Conservation (phyloP, 805 yeast genomes). For the Candida stauntonica region DNA sequence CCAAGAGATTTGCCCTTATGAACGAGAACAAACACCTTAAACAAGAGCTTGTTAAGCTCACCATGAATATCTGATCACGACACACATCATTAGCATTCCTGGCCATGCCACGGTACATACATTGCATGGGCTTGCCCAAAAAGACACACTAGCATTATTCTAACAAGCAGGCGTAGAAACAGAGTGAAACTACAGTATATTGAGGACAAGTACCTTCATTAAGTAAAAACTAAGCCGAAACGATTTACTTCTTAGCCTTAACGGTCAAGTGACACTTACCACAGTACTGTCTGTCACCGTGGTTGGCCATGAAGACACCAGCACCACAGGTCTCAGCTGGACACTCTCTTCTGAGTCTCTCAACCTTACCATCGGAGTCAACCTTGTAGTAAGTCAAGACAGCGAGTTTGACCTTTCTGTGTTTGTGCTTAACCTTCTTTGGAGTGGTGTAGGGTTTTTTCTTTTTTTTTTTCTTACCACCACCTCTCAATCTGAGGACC, state of each 20-base stretch:
- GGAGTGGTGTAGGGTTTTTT: conserved; percentile 99
- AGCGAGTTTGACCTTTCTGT: conserved; percentile 98
- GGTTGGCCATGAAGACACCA: conserved; percentile 99
- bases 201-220: neutral
- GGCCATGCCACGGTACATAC: too few relatives aligned
- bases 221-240: neutral
- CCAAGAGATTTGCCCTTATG: conserved; percentile 32
- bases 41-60: conserved; percentile 22
- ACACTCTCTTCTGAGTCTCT: conserved; percentile 98
- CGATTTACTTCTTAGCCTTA: conserved; percentile 40
- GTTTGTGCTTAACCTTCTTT: conserved; percentile 99
- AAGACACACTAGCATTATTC: too few relatives aligned
- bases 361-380: conserved; percentile 96
- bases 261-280: conserved; percentile 98
- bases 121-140: too few relatives aligned
- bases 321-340: conserved; percentile 92
- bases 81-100: neutral
- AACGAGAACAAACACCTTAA: conserved; percentile 35
- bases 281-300: conserved; percentile 97
- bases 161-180: too few relatives aligned
- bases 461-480: conserved; percentile 99
- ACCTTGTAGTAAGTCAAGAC: conserved; percentile 99
- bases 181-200: too few relatives aligned
- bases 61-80: conserved; percentile 14
- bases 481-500: conserved; percentile 98